phyloP scores from a whole-genome alignment of 163 green algal genomes.

The Trebouxia gelatinosa region DNA sequence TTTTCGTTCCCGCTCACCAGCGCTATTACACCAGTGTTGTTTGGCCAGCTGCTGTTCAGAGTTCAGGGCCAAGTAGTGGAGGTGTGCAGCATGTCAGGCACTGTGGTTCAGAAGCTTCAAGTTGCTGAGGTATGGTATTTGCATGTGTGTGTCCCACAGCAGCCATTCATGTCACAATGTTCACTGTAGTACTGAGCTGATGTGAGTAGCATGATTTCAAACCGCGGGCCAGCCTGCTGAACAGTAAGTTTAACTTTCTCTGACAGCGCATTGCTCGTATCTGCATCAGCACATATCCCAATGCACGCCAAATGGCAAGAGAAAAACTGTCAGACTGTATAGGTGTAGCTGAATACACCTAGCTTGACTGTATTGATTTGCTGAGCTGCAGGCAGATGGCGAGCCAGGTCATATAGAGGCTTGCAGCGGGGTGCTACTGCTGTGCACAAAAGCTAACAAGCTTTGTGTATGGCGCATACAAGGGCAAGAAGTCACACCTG shows the following conservation, averaged over 20 bases:
- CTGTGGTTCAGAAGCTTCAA: slow-evolving; percentile 48
- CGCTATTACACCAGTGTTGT: slow-evolving; percentile 52
- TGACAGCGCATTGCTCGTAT: neutral
- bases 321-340: neutral
- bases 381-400: slow-evolving; percentile 8
- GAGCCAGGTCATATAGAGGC: slow-evolving; percentile 26
- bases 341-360: neutral
- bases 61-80: slow-evolving; percentile 48
- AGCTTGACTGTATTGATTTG: neutral
- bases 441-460: slow-evolving; percentile 45
- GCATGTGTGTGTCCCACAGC: too few relatives aligned
- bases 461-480: slow-evolving; percentile 60
- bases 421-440: slow-evolving; percentile 51
- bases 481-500: slow-evolving; percentile 63
- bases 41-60: slow-evolving; percentile 62
- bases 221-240: too few relatives aligned
- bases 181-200: neutral
- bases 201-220: too few relatives aligned
- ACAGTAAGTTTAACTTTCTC: neutral
- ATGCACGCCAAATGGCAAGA: neutral
- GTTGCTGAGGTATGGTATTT: neutral
- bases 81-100: slow-evolving; percentile 53
- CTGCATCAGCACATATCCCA: neutral
- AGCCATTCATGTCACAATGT: too few relatives aligned
- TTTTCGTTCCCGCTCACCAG: slow-evolving; percentile 35